Conservation (phyloP, 306 rosid genomes). For the Morella rubra region DNA sequence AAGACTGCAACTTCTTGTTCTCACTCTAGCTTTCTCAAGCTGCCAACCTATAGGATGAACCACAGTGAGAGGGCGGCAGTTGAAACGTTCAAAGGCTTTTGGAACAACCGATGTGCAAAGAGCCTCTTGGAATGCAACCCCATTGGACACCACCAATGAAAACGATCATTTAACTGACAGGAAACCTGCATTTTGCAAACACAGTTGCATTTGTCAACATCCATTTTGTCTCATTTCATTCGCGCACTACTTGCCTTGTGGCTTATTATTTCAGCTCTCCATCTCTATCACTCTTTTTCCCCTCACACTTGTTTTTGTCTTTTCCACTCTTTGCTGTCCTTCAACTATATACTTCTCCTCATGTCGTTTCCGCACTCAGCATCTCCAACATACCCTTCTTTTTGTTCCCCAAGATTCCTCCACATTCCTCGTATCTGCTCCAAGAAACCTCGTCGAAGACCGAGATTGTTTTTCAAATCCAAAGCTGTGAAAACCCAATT, state of each 20-base stretch:
- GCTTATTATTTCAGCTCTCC: conserved; percentile 42
- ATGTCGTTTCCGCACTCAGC: conserved; percentile 41
- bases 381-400: conserved; percentile 34
- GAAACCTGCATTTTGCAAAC: neutral
- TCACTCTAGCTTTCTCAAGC: neutral
- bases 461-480: conserved; percentile 2
- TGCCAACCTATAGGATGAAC: neutral
- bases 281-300: conserved; percentile 15
- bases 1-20: neutral
- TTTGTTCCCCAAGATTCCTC: conserved; percentile 27
- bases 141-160: neutral
- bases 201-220: conserved; percentile 41
- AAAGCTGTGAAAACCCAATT: conserved; percentile 1
- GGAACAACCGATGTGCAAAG: conserved; percentile 13
- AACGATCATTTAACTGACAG: conserved; percentile 26
- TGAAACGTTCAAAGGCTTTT: conserved; percentile 16
- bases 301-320: conserved; percentile 25
- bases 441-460: neutral
- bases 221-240: conserved; percentile 32
- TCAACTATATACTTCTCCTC: conserved; percentile 23
- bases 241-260: conserved; percentile 30
- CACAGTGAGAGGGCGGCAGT: conserved; percentile 28
- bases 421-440: conserved; percentile 19
- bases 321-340: conserved; percentile 18
- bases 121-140: conserved; percentile 10